Evolutionary conservation across 2,329 filamentous ascomycete genomes (phyloP), one percentile per base, ranked within the genome.

Genomic region (Exutisphaerella laricina): DNA sequence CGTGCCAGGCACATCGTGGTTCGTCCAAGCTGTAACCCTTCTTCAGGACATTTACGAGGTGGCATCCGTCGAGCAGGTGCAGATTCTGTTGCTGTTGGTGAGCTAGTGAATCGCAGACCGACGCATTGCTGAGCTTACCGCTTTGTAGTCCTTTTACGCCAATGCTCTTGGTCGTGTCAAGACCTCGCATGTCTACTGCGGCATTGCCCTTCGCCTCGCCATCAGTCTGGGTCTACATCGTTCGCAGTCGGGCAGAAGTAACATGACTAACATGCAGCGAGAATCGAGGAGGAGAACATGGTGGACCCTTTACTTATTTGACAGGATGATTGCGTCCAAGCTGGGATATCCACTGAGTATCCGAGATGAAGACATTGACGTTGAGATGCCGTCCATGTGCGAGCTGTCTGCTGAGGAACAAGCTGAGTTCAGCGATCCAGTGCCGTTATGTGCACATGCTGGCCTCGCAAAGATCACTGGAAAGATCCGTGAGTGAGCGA

Each of bases 1-100:
- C 2, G 69, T 72, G 25, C 70, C 70, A 1, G 71, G 71, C 0
- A 57, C 72, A 43, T 48, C 53, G 0, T 73, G 71, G 29, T 74
- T 70, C 50, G 60, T 65, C 0, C 58, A 65, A 2, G 68, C 70
- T 0, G 66, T 63, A 1, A 59, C 60, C 8, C 56, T 71, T 5
- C 54, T 73, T 0, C 61, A 64, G 0, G 63, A 70, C 12, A 53
- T 68, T 0, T 64, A 66, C 22, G 71, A 74, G 33, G 53, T 69
- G 1, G 68, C 71, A 0, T 62, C 61, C 0, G 56, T 73, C 5
- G 69, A 72, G n/a, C 59, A 68, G 4, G 64, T 74, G 6, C 71
- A 74, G 49, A 61, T 68, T 4, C 47, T 69, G 7, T 54, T 73
- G 0, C 58, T 74, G 2, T 61, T 74, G 10, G 69, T 72, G 57